Percentiles rank a stretch among this genome's conserved stretches.
Conservation (phyloP, 768 basidiomycete genomes). For the Boletus tomentosulus region DNA sequence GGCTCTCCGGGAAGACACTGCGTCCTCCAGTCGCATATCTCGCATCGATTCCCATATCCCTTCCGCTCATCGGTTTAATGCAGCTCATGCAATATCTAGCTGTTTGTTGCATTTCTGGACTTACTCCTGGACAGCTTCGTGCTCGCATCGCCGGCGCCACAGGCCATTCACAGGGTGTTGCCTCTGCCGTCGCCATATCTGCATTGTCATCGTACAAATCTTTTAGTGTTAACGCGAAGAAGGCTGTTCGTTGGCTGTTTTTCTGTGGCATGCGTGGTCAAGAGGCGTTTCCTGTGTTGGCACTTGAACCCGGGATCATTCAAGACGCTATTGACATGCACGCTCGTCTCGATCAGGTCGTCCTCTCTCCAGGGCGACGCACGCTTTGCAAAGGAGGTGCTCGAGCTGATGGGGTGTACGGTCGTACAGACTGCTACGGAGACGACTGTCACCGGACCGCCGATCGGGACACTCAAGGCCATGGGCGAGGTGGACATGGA, state of each 20-base stretch:
- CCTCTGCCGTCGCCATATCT: slow-evolving; percentile 87
- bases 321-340: slow-evolving; percentile 91
- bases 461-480: slow-evolving; percentile 77
- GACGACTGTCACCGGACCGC: slow-evolving; percentile 91
- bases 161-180: slow-evolving; percentile 96
- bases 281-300: slow-evolving; percentile 88
- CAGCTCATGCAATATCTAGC: slow-evolving; percentile 92
- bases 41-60: slow-evolving; percentile 88
- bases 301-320: slow-evolving; percentile 83
- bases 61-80: slow-evolving; percentile 94
- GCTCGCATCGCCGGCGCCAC: slow-evolving; percentile 78
- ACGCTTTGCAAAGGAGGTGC: slow-evolving; percentile 85
- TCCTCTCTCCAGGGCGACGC: slow-evolving; percentile 94
- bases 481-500: no score
- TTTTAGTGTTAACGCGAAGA: slow-evolving; percentile 69
- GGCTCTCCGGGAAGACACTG: slow-evolving; percentile 68
- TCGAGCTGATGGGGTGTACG: no score
- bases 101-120: slow-evolving; percentile 66
- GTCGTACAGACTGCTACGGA: no score
- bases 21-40: slow-evolving; percentile 84
- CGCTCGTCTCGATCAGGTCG: slow-evolving; percentile 87
- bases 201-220: slow-evolving; percentile 73
- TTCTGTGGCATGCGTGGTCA: slow-evolving; percentile 91
- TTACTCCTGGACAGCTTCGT: slow-evolving; percentile 79
- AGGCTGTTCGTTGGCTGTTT: slow-evolving; percentile 93